Base-by-base conservation (phyloP, 352 stramenopile genomes). In the Thalassiosira sp. region DNA sequence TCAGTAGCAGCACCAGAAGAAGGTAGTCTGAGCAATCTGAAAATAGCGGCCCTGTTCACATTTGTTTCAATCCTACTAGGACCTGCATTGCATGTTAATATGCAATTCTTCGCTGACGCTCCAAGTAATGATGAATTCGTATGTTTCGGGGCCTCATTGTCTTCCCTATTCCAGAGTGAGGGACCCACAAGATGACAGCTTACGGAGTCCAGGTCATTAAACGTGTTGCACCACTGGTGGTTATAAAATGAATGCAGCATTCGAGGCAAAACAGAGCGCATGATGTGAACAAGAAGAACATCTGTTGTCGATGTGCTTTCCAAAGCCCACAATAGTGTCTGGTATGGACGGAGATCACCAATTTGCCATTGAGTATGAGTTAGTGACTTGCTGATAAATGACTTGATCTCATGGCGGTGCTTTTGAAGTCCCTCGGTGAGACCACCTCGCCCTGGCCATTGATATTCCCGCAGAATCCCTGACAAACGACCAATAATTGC, bases 311-410 rank as follows among this genome's bases (percentile, higher is more conserved):
- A 56, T 6, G 81, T 48, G 66, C 74, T 83, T 28, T 94, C 84
- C 51, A 89, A 77, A 45, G 87, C 78, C 91, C 93, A 95, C 24
- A 93, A 18, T 7, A 95, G 60, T 22, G 87, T 93, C 62, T 95
- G 92, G 67, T 93, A 94, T 33, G 89, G 79, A 51, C 89, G 72
- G 33, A 94, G 66, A 63, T 94, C 86, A 35, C 48, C 62, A n/a
- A 85, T 51, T 63, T 72, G 48, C 81, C 82, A 90, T 64, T 74
- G 62, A 46, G 80, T 82, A 59, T 85, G 64, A 66, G 31, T 22
- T 33, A 79, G 37, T 62, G 67, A 37, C 33, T 73, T 78, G 20
- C 37, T 65, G n/a, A 81, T 77, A 52, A 81, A 86, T 27, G 79
- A 78, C 27, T 78, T 73, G 5, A 86, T 77, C 42, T 54, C 33